These are phyloP conservation scores for Xerocomus amazonicus DNA, from an alignment of 1,284 basidiomycete genomes.

Conservation along the genomic window DNA sequence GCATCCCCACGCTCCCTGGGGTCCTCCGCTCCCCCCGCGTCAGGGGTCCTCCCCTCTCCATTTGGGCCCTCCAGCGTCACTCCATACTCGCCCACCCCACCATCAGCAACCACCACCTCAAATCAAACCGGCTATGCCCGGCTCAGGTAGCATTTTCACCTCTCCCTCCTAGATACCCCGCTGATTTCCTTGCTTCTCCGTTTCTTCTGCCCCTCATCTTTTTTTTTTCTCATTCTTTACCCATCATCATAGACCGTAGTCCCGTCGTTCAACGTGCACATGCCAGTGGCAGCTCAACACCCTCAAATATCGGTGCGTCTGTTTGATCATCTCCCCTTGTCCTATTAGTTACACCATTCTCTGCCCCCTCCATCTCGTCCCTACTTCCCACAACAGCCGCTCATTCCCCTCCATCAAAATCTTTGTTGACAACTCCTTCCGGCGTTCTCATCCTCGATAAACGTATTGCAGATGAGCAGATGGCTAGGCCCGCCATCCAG, in stretches of 20 bases:
- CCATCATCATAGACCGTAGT: constrained; percentile 23
- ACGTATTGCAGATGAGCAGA: constrained; percentile 30
- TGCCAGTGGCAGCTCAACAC: constrained; percentile 23
- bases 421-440: constrained; percentile 23
- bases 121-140: constrained; percentile 33
- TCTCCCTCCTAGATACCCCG: neutral
- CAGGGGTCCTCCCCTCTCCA: constrained; percentile 33
- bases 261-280: constrained; percentile 30
- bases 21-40: constrained; percentile 25
- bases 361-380: constrained; percentile 1
- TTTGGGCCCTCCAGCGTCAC: constrained; percentile 24
- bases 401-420: constrained; percentile 27
- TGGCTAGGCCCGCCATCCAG: constrained; percentile 20
- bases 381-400: constrained; percentile 12
- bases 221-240: constrained; percentile 13
- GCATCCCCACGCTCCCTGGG: constrained; percentile 31
- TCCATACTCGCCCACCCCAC: constrained; percentile 25
- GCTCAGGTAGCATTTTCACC: constrained; percentile 22
- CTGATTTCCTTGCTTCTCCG: constrained; percentile 14
- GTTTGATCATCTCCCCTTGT: neutral
- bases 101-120: constrained; percentile 27
- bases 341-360: too few species aligned
- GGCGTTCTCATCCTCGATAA: constrained; percentile 31
- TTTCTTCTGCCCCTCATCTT: neutral
- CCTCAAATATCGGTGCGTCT: constrained; percentile 26